A percentile compares a stretch with the other conserved stretches of the same genome.
Evolutionary conservation across 306 rosid species (phyloP).

Genomic region (Nissolia schottii): DNA sequence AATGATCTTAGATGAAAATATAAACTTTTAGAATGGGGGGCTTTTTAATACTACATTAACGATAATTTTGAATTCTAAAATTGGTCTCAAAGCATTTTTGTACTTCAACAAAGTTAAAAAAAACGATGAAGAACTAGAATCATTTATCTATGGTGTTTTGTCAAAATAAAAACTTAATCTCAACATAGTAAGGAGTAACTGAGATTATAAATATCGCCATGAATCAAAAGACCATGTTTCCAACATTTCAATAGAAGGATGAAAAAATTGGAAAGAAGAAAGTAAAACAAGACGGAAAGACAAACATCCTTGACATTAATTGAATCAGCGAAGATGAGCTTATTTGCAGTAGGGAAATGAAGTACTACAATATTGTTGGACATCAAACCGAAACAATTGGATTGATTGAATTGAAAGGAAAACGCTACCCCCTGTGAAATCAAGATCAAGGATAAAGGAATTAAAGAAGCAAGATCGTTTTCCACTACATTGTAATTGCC

Average conservation of each 20-base stretch:
- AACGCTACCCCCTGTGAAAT: slow-evolving; percentile 31
- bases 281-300: neutral
- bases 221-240: neutral
- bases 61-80: neutral
- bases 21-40: slow-evolving; percentile 3
- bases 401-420: slow-evolving; percentile 30
- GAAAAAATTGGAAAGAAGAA: neutral
- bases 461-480: slow-evolving; percentile 18
- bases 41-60: no score
- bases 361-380: neutral
- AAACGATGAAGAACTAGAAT: slow-evolving; percentile 2
- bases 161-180: neutral
- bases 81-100: neutral
- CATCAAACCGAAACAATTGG: slow-evolving; percentile 5
- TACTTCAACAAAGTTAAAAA: neutral
- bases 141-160: neutral
- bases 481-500: slow-evolving; percentile 36
- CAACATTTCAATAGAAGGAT: neutral
- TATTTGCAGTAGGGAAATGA: slow-evolving; percentile 7
- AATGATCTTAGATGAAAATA: neutral
- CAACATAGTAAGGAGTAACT: neutral
- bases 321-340: neutral
- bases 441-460: slow-evolving; percentile 28
- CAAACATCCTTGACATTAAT: slow-evolving; percentile 16
- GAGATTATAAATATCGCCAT: neutral